Evolutionary conservation across 352 stramenopile species (phyloP).

Genomic region (Pythium insidiosum): DNA sequence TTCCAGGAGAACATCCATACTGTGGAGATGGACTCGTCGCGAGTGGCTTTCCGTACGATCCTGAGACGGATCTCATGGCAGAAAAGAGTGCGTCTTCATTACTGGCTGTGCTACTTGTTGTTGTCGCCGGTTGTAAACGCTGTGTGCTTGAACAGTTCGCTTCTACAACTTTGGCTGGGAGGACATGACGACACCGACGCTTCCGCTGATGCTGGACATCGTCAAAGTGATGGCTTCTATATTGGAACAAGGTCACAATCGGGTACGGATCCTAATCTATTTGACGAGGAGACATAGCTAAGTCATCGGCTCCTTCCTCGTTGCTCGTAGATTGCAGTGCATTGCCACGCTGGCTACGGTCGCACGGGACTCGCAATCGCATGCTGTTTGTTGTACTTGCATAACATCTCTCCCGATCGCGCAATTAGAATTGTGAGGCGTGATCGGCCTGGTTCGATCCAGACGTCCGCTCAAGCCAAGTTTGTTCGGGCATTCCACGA

Average conservation of each 20-base stretch:
- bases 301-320: no score
- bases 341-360: constrained; percentile 87
- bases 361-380: constrained; percentile 84
- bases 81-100: constrained; percentile 79
- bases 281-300: no score
- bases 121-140: no score
- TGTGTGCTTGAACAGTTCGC: constrained; percentile 32
- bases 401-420: constrained; percentile 58
- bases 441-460: constrained; percentile 67
- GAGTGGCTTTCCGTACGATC: constrained; percentile 85
- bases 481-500: constrained; percentile 73
- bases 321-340: constrained; percentile 57
- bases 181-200: constrained; percentile 86
- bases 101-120: no score
- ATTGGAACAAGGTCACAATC: constrained; percentile 52
- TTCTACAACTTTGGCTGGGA: constrained; percentile 91
- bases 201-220: constrained; percentile 85
- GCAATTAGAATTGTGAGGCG: constrained; percentile 69
- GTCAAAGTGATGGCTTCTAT: constrained; percentile 78
- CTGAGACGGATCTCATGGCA: constrained; percentile 81
- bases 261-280: constrained; percentile 22
- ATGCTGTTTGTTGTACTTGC: constrained; percentile 78
- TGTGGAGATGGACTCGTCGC: constrained; percentile 73
- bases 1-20: constrained; percentile 87
- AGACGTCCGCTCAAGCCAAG: constrained; percentile 61